A percentile compares a stretch with the other conserved stretches of the same genome.
phyloP scores from a whole-genome alignment of 306 rosid species.

The Macrotyloma uniflorum region DNA sequence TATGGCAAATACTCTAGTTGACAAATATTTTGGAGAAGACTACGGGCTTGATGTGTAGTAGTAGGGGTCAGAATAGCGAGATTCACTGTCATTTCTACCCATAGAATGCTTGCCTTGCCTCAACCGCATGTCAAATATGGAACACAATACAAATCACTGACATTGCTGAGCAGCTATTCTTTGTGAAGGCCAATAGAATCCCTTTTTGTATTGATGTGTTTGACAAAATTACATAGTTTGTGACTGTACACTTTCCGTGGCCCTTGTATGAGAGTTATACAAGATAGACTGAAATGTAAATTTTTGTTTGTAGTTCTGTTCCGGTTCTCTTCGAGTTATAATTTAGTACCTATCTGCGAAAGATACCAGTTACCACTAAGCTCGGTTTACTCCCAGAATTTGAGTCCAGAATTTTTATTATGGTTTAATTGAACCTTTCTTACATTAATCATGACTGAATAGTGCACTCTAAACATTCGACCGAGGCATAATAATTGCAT shows the following conservation, averaged over 20 bases:
- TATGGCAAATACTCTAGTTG: slow-evolving; percentile 87
- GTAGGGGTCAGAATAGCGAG: slow-evolving; percentile 15
- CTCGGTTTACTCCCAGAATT: not conserved
- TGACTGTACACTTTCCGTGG: not conserved
- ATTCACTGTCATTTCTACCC: not conserved
- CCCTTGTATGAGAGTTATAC: not conserved
- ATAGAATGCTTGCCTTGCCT: slow-evolving; percentile 7
- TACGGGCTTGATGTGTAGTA: slow-evolving; percentile 75
- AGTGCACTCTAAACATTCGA: not conserved
- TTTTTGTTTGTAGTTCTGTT: slow-evolving; percentile 9
- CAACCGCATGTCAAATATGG: slow-evolving; percentile 12
- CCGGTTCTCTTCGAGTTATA: not conserved
- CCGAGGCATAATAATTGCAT: not conserved
- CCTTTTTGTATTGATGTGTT: slow-evolving; percentile 15
- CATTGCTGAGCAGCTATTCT: slow-evolving; percentile 23
- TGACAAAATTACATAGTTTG: slow-evolving; percentile 21
- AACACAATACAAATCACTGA: not conserved
- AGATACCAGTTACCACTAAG: not conserved
- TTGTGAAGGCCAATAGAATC: slow-evolving; percentile 23
- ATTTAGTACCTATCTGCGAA: not conserved
- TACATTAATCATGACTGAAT: not conserved
- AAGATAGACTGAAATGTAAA: slow-evolving; percentile 31
- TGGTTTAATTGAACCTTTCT: not conserved
- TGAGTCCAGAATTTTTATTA: not conserved
- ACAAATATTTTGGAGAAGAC: slow-evolving; percentile 91